Conservation (phyloP, 176 grass and related monocot genomes). For the Lolium perenne region DNA sequence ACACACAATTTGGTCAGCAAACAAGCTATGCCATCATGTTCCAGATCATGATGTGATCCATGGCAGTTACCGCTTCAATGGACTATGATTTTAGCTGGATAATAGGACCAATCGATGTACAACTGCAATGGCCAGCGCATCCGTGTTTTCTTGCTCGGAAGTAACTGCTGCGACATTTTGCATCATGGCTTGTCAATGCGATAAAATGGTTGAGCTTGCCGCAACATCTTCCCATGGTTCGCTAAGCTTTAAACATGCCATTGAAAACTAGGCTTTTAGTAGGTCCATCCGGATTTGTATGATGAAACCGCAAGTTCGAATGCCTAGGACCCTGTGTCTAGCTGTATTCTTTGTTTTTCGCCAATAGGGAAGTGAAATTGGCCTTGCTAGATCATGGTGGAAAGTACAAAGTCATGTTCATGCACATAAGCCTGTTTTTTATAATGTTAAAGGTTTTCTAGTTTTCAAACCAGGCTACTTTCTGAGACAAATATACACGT, state of each 20-base stretch:
- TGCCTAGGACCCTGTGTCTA: not conserved
- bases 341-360: not conserved
- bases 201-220: not conserved
- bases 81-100: too few species aligned
- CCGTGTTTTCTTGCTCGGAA: too few species aligned
- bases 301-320: not conserved
- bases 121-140: too few species aligned
- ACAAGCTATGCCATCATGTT: too few species aligned
- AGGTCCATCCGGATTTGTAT: not conserved
- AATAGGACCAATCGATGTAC: too few species aligned
- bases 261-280: not conserved
- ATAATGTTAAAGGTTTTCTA: not conserved
- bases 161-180: not conserved
- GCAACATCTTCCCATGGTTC: not conserved
- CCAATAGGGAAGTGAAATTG: not conserved
- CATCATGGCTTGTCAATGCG: not conserved
- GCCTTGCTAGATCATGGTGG: not conserved
- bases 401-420: not conserved
- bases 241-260: not conserved
- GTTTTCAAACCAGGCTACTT: not conserved
- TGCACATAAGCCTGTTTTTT: not conserved
- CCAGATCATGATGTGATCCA: not conserved
- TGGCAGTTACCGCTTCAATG: not conserved
- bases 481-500: not conserved
- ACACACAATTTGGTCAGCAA: too few species aligned